These are phyloP conservation scores for Rubus parviflorus DNA, from an alignment of 306 rosid genomes.

Conservation along the genomic window DNA sequence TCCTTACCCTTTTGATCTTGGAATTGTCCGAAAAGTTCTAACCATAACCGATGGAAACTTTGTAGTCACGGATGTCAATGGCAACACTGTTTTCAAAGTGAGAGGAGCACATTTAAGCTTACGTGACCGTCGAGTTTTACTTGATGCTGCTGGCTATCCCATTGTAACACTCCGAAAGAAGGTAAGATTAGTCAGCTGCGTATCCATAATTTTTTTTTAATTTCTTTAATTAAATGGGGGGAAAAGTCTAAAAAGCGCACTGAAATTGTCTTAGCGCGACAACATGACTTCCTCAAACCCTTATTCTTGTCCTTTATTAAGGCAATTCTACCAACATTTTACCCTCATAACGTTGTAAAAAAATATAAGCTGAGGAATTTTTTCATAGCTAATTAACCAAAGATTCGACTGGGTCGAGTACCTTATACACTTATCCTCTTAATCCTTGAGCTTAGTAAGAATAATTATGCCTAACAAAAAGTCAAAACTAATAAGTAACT, in stretches of 20 bases:
- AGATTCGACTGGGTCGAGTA: too few species aligned
- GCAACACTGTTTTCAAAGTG: conserved; percentile 46
- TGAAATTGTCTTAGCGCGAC: too few species aligned
- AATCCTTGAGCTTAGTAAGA: not conserved
- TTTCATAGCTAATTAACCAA: too few species aligned
- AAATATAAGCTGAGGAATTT: too few species aligned
- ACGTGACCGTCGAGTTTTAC: conserved; percentile 38
- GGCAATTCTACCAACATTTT: not conserved
- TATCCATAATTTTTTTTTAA: not conserved
- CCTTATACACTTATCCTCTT: not conserved
- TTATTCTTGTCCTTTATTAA: not conserved
- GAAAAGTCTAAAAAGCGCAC: too few species aligned
- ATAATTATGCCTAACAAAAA: not conserved
- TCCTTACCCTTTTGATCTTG: conserved; percentile 39
- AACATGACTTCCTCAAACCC: too few species aligned
- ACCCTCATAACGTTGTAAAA: not conserved
- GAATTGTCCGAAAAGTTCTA: conserved; percentile 39
- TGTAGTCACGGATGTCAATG: conserved; percentile 44
- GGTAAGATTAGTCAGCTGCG: conserved; percentile 16
- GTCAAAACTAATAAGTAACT: not conserved
- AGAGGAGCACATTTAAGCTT: conserved; percentile 31
- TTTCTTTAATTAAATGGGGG: too few species aligned
- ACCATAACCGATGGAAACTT: conserved; percentile 37
- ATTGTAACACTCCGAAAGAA: conserved; percentile 37
- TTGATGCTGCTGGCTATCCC: conserved; percentile 46